Evolutionary conservation across 257 asterid genomes (phyloP).

Genomic region (Solanum dulcamara): DNA sequence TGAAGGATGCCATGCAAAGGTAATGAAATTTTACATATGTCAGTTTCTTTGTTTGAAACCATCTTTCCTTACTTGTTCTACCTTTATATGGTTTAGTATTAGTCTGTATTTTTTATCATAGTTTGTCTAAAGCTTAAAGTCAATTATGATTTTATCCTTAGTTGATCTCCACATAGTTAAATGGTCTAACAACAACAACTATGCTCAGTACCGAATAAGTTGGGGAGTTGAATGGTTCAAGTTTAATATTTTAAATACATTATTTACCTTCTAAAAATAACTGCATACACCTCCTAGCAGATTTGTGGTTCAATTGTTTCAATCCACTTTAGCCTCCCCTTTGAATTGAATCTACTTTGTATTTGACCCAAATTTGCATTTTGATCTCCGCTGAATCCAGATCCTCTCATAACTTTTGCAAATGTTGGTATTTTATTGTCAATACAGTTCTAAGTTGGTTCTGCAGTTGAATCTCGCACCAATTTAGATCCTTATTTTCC

Average conservation of each 20-base stretch:
- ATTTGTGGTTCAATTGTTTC: background rate
- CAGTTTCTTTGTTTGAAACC: background rate
- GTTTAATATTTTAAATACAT: background rate
- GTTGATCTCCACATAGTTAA: background rate
- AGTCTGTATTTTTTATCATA: background rate
- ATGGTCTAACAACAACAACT: background rate
- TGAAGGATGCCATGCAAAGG: slow-evolving; percentile 71
- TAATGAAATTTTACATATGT: background rate
- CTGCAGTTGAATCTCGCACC: background rate
- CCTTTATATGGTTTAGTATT: background rate
- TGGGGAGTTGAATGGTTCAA: background rate
- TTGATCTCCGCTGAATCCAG: background rate
- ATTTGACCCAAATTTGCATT: background rate
- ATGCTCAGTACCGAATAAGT: background rate
- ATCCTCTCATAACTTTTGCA: background rate
- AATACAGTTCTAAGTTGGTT: background rate
- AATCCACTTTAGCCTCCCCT: background rate
- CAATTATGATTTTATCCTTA: background rate
- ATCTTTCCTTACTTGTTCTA: background rate
- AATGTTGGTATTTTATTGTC: background rate
- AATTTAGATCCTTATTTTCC: background rate
- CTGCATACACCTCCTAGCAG: background rate
- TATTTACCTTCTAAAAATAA: background rate
- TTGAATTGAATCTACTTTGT: background rate
- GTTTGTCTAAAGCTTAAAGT: background rate